phyloP scores from a whole-genome alignment of 1,284 basidiomycete species.

The Pseudozyma sp. region DNA sequence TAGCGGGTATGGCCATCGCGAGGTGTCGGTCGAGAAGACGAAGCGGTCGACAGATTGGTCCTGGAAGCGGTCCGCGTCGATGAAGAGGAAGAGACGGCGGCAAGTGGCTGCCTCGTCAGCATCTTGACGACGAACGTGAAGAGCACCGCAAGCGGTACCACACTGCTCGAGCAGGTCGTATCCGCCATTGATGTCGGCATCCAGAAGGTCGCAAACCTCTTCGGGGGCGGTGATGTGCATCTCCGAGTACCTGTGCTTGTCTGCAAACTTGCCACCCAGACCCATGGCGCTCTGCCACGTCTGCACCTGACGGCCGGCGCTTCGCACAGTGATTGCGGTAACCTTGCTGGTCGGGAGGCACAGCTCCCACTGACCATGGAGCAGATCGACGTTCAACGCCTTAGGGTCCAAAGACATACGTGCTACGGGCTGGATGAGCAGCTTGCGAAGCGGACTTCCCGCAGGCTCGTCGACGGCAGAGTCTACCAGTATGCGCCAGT shows the following conservation, averaged over 20 bases:
- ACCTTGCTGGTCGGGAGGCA: conserved; percentile 77
- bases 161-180: conserved; percentile 86
- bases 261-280: conserved; percentile 77
- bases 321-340: conserved; percentile 76
- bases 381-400: conserved; percentile 70
- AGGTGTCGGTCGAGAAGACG: conserved; percentile 58
- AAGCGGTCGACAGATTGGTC: conserved; percentile 50
- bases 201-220: conserved; percentile 74
- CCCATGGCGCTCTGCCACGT: conserved; percentile 88
- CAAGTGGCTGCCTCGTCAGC: conserved; percentile 71
- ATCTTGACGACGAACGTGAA: conserved; percentile 77
- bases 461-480: conserved; percentile 79
- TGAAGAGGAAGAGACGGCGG: conserved; percentile 53
- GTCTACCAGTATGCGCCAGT: conserved; percentile 82
- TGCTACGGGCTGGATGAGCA: conserved; percentile 81
- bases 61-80: conserved; percentile 56
- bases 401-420: conserved; percentile 73
- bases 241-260: conserved; percentile 78
- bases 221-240: conserved; percentile 76
- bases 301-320: conserved; percentile 79
- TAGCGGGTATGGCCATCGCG: conserved; percentile 52
- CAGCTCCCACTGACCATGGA: conserved; percentile 84
- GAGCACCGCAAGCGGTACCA: conserved; percentile 86
- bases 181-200: conserved; percentile 82
- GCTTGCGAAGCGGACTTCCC: conserved; percentile 81